Percentiles rank a stretch among this genome's conserved stretches.
Evolutionary conservation across 2,329 filamentous ascomycete species (phyloP).

Genomic region (Pseudogymnoascus sp.): DNA sequence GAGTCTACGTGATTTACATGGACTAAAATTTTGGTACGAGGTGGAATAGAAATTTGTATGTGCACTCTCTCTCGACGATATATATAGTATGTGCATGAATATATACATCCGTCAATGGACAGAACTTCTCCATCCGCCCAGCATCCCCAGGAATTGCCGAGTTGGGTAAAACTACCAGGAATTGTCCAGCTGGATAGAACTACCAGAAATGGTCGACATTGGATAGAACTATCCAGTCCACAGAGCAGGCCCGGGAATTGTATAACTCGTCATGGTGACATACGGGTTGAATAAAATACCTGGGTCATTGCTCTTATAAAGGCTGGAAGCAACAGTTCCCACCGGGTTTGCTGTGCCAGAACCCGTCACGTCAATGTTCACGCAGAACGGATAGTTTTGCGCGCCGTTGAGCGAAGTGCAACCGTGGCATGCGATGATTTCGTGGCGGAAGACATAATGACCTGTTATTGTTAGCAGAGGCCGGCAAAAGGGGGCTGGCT

Average conservation of each 20-base stretch:
- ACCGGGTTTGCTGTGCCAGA: slow-evolving; percentile 22
- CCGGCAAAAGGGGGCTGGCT: slow-evolving; percentile 13
- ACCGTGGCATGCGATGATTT: slow-evolving; percentile 36
- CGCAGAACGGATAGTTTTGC: slow-evolving; percentile 36
- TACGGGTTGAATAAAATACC: slow-evolving; percentile 29
- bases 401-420: slow-evolving; percentile 30
- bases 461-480: slow-evolving; percentile 17
- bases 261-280: slow-evolving; percentile 15
- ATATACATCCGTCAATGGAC: not conserved
- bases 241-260: slow-evolving; percentile 20
- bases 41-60: not conserved
- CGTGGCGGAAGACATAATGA: slow-evolving; percentile 35
- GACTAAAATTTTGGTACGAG: not conserved
- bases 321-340: slow-evolving; percentile 21
- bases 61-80: not conserved
- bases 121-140: not conserved
- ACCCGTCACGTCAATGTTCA: slow-evolving; percentile 33
- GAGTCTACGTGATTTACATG: not conserved
- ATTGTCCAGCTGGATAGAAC: slow-evolving; percentile 8
- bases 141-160: not conserved
- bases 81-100: not conserved
- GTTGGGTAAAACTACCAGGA: slow-evolving; percentile 9
- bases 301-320: slow-evolving; percentile 18
- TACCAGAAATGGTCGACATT: too few species aligned
- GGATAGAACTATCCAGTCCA: slow-evolving; percentile 13